These are phyloP conservation scores for Lachnellula arida DNA, from an alignment of 2,329 filamentous ascomycete species.

Conservation along the genomic window DNA sequence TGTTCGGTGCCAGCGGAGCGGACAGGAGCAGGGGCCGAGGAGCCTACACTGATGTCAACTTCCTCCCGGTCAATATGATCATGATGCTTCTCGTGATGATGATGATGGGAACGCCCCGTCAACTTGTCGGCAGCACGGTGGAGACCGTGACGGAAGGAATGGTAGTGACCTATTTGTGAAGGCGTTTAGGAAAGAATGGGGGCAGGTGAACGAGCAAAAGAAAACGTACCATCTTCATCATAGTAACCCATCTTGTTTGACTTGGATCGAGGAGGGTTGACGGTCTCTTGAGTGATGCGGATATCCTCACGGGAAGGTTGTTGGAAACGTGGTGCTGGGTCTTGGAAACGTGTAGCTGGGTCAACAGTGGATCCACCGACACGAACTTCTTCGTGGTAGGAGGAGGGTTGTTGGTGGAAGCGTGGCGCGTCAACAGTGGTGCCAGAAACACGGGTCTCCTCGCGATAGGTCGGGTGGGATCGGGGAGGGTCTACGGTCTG, in stretches of 20 bases:
- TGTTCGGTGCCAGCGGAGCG: constrained; percentile 17
- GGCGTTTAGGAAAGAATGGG: constrained; percentile 24
- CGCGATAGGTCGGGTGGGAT: constrained; percentile 28
- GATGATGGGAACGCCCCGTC: constrained; percentile 52
- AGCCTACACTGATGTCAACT: constrained; percentile 27
- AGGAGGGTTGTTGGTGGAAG: constrained; percentile 14
- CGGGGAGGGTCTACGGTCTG: constrained; percentile 32
- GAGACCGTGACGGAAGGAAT: constrained; percentile 68
- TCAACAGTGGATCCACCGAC: constrained; percentile 28
- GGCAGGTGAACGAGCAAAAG: constrained; percentile 8
- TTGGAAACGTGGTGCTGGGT: constrained; percentile 23
- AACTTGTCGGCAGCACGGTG: constrained; percentile 62
- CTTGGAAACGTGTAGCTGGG: constrained; percentile 22
- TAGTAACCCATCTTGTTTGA: constrained; percentile 69
- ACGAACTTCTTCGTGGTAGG: constrained; percentile 20
- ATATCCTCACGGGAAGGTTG: constrained; percentile 17
- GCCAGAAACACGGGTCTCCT: constrained; percentile 40
- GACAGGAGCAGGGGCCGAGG: constrained; percentile 11
- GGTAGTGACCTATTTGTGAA: constrained; percentile 54
- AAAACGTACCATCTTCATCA: constrained; percentile 57
- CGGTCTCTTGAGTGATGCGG: constrained; percentile 29
- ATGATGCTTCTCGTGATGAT: constrained; percentile 28
- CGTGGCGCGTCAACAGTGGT: constrained; percentile 57
- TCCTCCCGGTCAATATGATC: constrained; percentile 21
- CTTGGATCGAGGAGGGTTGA: constrained; percentile 32